Conservation (phyloP, 306 rosid genomes). For the Prosopis cineraria region DNA sequence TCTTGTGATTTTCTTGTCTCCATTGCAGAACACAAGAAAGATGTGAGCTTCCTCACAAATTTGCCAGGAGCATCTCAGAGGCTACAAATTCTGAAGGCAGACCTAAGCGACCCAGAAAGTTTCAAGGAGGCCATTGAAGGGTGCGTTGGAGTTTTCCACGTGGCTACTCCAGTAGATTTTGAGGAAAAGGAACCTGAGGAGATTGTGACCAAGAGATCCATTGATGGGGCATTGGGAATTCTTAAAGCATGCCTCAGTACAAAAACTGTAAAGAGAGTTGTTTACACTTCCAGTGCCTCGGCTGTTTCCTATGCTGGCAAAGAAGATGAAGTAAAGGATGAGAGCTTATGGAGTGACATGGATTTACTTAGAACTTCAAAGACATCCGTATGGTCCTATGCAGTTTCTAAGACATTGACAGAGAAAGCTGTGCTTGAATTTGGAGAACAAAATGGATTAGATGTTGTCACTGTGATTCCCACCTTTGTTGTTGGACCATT, state of each 20-base stretch:
- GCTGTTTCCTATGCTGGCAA: constrained; percentile 9
- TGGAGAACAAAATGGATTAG: constrained; percentile 43
- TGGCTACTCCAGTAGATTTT: not conserved
- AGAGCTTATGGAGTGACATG: constrained; percentile 45
- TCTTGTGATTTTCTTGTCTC: not conserved
- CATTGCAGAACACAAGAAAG: not conserved
- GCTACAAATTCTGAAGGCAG: not conserved
- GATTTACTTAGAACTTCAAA: constrained; percentile 19
- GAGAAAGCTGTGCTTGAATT: constrained; percentile 50
- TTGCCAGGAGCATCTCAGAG: not conserved
- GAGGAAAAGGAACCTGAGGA: not conserved
- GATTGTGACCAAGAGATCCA: constrained; percentile 31
- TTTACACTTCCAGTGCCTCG: constrained; percentile 47
- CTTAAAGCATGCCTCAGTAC: constrained; percentile 40
- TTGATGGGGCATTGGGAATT: constrained; percentile 48
- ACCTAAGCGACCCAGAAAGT: not conserved
- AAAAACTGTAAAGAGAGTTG: constrained; percentile 45
- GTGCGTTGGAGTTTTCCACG: not conserved
- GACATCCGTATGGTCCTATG: constrained; percentile 21
- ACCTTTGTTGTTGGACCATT: constrained; percentile 50
- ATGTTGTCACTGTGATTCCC: constrained; percentile 49
- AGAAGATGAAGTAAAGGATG: constrained; percentile 34
- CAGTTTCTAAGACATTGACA: constrained; percentile 48
- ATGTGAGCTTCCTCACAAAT: not conserved
- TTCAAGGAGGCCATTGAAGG: not conserved